These are phyloP conservation scores for Pseudozyma tsukubaensis DNA, from an alignment of 1,284 basidiomycete species.

Conservation along the genomic window DNA sequence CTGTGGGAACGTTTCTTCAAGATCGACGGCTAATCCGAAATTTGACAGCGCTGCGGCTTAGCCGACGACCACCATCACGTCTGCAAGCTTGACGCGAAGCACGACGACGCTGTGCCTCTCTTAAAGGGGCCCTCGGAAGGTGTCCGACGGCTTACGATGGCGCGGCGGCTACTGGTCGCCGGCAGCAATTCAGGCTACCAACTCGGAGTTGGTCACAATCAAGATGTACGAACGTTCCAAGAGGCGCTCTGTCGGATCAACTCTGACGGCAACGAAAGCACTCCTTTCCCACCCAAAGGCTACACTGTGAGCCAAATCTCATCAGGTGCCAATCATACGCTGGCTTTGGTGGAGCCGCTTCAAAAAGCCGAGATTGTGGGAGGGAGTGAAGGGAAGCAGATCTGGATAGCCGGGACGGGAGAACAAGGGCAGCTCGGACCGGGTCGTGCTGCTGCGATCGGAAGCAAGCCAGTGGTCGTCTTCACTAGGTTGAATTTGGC, in stretches of 20 bases:
- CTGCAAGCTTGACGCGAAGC: conserved; percentile 1
- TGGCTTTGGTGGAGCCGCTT: conserved; percentile 22
- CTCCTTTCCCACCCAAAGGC: conserved; percentile 22
- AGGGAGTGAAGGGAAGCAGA: not conserved
- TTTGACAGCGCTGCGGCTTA: not conserved
- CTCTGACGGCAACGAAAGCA: not conserved
- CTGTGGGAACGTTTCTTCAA: no score
- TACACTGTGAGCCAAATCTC: conserved; percentile 19
- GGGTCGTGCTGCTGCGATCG: not conserved
- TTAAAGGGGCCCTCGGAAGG: not conserved
- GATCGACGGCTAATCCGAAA: conserved; percentile 12
- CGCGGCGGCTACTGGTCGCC: conserved; percentile 27
- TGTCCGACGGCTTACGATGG: conserved; percentile 8
- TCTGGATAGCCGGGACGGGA: conserved; percentile 32
- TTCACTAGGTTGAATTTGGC: conserved; percentile 27
- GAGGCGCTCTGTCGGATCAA: conserved; percentile 18
- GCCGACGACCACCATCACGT: conserved; percentile 4
- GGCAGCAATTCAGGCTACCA: conserved; percentile 52
- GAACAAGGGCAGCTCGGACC: conserved; percentile 37
- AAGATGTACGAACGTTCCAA: conserved; percentile 20
- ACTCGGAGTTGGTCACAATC: conserved; percentile 29
- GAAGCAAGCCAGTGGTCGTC: not conserved
- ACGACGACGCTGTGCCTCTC: not conserved
- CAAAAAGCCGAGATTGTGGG: not conserved
- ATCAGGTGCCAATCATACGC: conserved; percentile 47